Evolutionary conservation across 495 filamentous ascomycete genomes (phyloP), one percentile per base, ranked within the genome.

Genomic region (Pseudoneurospora amorphoporcata): DNA sequence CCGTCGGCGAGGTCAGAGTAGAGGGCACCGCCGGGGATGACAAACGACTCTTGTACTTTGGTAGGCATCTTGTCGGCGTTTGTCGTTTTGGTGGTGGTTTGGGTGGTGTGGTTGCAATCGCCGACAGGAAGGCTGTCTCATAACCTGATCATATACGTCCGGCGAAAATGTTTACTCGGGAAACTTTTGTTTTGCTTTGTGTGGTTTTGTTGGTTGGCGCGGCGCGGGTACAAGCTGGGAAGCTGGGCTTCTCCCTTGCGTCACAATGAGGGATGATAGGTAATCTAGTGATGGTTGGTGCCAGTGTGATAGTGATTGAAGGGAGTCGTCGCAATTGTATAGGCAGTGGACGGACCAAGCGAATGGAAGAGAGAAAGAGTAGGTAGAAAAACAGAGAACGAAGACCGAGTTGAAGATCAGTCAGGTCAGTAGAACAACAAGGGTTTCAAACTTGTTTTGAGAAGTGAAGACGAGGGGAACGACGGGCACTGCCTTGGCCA

Each of bases 1-100:
- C 95, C 95, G 82, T 99, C 95, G 71, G 97, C 88, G 61, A 90
- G 94, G 83, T 98, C 96, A 1, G 94, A 91, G 82, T 90, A 99
- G 79, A 99, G 97, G 77, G 95, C 95, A 1, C 96, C 93, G 53
- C 32, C 32, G 14, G 53, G 53, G 53, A 65, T 35, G 29, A 65
- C 29, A 37, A 65, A 65, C 53, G 53, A 65, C 29, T 65, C 53
- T 0, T 65, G 53, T 65, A 65, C 72, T 75, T 84, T 86, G 68
- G 83, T 74, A 43, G 86, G 78, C 86, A 87, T 86, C 39, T 58
- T 77, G 76, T 61, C 69, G 23, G 43, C 10, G 29, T 23, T 71
- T 29, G 42, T 65, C 35, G 41, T 58, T 53, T 53, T 65, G 16
- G 45, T 39, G 3, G 68, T 39, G 61, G 38, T 70, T 40, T 32